Evolutionary conservation across 768 basidiomycete species (phyloP), one percentile per base, ranked within the genome.

Genomic region (Lentinula aciculospora): DNA sequence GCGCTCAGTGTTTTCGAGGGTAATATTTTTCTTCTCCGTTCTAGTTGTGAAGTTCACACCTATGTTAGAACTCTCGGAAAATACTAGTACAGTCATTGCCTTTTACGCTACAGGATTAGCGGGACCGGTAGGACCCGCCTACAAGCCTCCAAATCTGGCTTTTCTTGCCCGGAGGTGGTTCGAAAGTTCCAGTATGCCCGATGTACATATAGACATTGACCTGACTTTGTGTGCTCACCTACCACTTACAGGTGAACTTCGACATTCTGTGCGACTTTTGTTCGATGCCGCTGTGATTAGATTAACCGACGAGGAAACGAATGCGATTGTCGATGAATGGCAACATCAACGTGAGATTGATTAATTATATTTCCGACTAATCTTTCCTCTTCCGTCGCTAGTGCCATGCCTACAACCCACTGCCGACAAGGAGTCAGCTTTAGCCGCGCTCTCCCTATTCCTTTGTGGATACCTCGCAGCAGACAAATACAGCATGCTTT

Each of bases 391-490:
- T 44, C 2, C 13, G 21, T 28, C 17, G 10, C 19, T 59, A 90
- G 86, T 87, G 4, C 86, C 86, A 2, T 80, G 76, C 51, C 68
- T 85, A 42, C 85, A 84, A 63, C 79, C 85, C 1, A 76, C 82
- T 37, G 78, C 78, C 0, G 79, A 87, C 46, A 82, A 79, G 56
- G 82, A 89, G 62, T 78, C 80, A 0, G 68, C 74, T 1, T 76
- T 70, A 8, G 79, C 88, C 0, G 88, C 88, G 1, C 73, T 87
- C 25, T 86, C 93, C 0, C 71, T 98, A 3, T 86, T 91, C 53
- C 73, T 98, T 25, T 85, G 92, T 39, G 94, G 94, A 0, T 86
- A 86, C 61, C 79, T 96, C 56, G 90, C 94, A 3, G 74, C 85
- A 28, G 88, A 92, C 64, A 88, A 89, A 64, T 90, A 89, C 65